These are phyloP conservation scores for Rasamsonia emersonii DNA, from an alignment of 2,329 filamentous ascomycete species.

Conservation along the genomic window DNA sequence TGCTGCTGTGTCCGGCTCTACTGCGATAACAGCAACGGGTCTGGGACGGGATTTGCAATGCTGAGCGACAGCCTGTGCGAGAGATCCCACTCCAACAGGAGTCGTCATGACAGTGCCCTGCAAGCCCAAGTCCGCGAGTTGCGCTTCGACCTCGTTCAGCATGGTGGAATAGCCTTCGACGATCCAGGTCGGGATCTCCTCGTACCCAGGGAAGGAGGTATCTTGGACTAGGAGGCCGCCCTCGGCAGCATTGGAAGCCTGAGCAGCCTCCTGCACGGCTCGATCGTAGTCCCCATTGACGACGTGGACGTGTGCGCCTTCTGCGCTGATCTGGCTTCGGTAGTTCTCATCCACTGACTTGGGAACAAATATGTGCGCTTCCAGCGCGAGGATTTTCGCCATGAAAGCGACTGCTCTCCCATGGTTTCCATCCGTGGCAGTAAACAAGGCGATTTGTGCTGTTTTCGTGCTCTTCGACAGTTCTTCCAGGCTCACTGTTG, in stretches of 20 bases:
- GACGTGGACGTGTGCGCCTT: slow-evolving; percentile 54
- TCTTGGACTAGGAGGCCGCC: slow-evolving; percentile 58
- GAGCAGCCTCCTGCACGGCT: slow-evolving; percentile 43
- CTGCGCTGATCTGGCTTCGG: slow-evolving; percentile 46
- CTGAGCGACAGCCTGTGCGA: slow-evolving; percentile 59
- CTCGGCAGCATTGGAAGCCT: slow-evolving; percentile 19
- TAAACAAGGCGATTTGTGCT: slow-evolving; percentile 41
- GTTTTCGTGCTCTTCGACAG: slow-evolving; percentile 28
- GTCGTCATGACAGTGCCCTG: slow-evolving; percentile 47
- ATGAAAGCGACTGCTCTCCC: slow-evolving; percentile 65
- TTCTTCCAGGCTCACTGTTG: slow-evolving; percentile 36
- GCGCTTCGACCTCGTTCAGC: slow-evolving; percentile 57
- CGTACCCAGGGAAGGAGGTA: slow-evolving; percentile 57
- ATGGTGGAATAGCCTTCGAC: slow-evolving; percentile 71
- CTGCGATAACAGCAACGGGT: slow-evolving; percentile 47
- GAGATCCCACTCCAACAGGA: slow-evolving; percentile 64
- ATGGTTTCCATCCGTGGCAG: slow-evolving; percentile 69
- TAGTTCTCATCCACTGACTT: slow-evolving; percentile 48
- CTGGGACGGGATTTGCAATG: slow-evolving; percentile 49
- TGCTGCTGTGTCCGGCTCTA: slow-evolving; percentile 60
- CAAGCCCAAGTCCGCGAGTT: slow-evolving; percentile 39
- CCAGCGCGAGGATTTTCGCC: slow-evolving; percentile 50
- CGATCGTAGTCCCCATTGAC: slow-evolving; percentile 56
- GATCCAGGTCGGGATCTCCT: slow-evolving; percentile 62
- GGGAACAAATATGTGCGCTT: slow-evolving; percentile 56